These are phyloP conservation scores for Ophiocordyceps camponoti-leonardi DNA, from an alignment of 2,329 filamentous ascomycete genomes.

Conservation along the genomic window DNA sequence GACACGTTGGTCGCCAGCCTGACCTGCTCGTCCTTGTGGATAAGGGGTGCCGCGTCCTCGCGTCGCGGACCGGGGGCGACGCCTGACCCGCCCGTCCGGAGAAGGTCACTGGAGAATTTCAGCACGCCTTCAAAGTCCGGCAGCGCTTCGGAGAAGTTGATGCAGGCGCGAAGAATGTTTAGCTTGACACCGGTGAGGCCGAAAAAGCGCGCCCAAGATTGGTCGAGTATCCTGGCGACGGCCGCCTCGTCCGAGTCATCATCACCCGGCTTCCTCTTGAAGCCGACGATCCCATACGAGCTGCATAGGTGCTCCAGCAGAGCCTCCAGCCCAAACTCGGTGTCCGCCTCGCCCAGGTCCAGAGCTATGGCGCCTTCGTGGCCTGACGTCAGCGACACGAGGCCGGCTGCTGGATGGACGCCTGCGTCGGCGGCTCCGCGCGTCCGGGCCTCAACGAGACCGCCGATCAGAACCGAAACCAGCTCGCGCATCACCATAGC, in stretches of 20 bases:
- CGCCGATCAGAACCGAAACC: constrained; percentile 64
- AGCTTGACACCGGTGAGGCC: constrained; percentile 70
- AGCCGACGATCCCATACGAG: constrained; percentile 45
- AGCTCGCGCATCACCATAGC: constrained; percentile 79
- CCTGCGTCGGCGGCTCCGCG: constrained; percentile 90
- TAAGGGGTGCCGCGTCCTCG: constrained; percentile 51
- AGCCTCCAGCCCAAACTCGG: constrained; percentile 47
- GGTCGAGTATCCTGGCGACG: constrained; percentile 39
- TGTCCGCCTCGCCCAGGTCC: constrained; percentile 45
- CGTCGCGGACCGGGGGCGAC: constrained; percentile 55
- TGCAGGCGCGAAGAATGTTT: constrained; percentile 74
- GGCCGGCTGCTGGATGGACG: constrained; percentile 79
- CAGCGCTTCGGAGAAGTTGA: constrained; percentile 83
- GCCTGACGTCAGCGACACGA: constrained; percentile 51
- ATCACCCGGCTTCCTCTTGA: constrained; percentile 15
- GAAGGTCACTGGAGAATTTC: constrained; percentile 65
- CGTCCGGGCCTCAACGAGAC: constrained; percentile 78
- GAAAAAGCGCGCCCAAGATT: constrained; percentile 45
- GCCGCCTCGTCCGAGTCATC: constrained; percentile 34
- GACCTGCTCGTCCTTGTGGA: constrained; percentile 69
- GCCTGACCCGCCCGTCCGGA: constrained; percentile 67
- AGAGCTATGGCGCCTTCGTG: constrained; percentile 35
- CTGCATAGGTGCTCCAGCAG: constrained; percentile 43
- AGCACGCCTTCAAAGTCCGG: constrained; percentile 87
- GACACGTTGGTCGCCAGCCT: constrained; percentile 72